A percentile compares a stretch with the other conserved stretches of the same genome.
Evolutionary conservation across 345 rosid species (phyloP).

Genomic region (Conringia planisiliqua): DNA sequence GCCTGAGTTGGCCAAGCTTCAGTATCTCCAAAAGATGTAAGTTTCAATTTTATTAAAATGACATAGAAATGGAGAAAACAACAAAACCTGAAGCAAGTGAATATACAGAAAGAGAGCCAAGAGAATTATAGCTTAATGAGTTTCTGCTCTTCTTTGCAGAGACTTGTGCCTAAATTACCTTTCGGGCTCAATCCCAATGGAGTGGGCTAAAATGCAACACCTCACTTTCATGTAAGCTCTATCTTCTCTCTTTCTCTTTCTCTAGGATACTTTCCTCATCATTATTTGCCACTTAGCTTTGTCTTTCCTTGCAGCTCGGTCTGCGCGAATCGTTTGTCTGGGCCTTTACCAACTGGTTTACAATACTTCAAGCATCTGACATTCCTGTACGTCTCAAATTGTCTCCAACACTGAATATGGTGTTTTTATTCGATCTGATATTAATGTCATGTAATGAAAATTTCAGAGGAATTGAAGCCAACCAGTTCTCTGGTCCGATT

Average conservation of each 20-base stretch:
- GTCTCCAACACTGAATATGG: not conserved
- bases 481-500: slow-evolving; percentile 47
- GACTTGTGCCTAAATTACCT: slow-evolving; percentile 38
- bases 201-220: slow-evolving; percentile 46
- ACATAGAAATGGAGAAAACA: not conserved
- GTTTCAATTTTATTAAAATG: not conserved
- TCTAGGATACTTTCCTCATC: not conserved
- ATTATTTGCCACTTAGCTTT: not conserved
- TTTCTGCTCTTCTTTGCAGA: not conserved
- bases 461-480: slow-evolving; percentile 51
- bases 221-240: slow-evolving; percentile 45
- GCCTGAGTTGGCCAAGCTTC: slow-evolving; percentile 4
- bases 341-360: slow-evolving; percentile 42
- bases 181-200: slow-evolving; percentile 47
- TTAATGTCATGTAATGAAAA: not conserved
- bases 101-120: not conserved
- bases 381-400: slow-evolving; percentile 34
- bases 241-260: not conserved
- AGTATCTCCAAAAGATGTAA: not conserved
- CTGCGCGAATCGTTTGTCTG: slow-evolving; percentile 46
- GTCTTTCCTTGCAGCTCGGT: slow-evolving; percentile 31
- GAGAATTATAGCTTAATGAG: not conserved
- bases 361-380: slow-evolving; percentile 43
- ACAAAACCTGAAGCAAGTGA: not conserved
- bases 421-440: not conserved